Conservation (phyloP, 441 rosid genomes). For the Brassica balearica region DNA sequence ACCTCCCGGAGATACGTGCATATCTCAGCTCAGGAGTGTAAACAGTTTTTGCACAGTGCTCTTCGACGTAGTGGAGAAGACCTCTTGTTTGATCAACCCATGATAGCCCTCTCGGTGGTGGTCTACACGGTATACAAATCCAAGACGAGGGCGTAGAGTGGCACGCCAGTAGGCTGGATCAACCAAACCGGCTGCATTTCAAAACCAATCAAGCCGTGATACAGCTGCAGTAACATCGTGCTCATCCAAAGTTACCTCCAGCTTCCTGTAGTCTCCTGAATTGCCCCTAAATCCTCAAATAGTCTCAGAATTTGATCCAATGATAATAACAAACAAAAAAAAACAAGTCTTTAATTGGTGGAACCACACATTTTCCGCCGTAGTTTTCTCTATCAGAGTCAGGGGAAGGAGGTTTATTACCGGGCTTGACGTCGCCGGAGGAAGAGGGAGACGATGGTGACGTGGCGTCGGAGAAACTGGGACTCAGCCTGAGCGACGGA, state of each 20-base stretch:
- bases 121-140: constrained; percentile 48
- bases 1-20: constrained; percentile 93
- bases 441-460: constrained; percentile 42
- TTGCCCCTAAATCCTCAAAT: constrained; percentile 77
- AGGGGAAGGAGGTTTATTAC: constrained; percentile 46
- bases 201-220: constrained; percentile 82
- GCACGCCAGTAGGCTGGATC: constrained; percentile 94
- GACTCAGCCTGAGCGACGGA: constrained; percentile 50
- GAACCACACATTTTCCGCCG: background rate
- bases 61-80: constrained; percentile 74
- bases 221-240: constrained; percentile 81
- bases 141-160: constrained; percentile 79
- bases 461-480: constrained; percentile 44
- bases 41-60: constrained; percentile 74
- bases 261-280: constrained; percentile 74
- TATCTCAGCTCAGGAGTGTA: constrained; percentile 76
- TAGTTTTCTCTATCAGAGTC: background rate
- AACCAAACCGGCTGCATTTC: constrained; percentile 90
- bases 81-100: constrained; percentile 98
- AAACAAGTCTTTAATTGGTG: background rate
- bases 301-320: background rate
- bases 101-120: constrained; percentile 79
- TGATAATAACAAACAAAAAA: too few species aligned
- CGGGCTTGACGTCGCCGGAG: constrained; percentile 47
- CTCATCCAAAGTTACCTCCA: constrained; percentile 58